Conservation (phyloP, 2,329 filamentous ascomycete species). For the Nakataea oryzae region DNA sequence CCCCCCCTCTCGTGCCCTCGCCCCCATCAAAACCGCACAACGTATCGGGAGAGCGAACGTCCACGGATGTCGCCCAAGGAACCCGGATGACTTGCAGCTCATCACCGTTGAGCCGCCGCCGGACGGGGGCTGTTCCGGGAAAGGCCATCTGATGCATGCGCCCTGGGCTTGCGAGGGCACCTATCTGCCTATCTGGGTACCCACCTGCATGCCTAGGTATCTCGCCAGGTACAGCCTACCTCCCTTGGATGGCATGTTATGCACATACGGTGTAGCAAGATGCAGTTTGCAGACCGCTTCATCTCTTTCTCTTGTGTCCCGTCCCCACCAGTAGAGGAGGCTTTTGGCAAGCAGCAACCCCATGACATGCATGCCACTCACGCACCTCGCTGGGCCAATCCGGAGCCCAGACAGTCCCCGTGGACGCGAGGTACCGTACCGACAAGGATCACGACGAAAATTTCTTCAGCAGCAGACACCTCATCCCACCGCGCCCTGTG, state of each 20-base stretch:
- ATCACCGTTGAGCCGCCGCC: neutral
- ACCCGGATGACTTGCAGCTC: neutral
- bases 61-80: neutral
- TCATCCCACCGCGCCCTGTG: neutral
- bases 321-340: neutral
- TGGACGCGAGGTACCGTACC: neutral
- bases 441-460: neutral
- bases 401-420: neutral
- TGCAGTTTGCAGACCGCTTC: neutral
- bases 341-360: neutral
- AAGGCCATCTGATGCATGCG: neutral
- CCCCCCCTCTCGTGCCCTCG: too few species aligned
- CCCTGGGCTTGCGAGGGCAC: neutral
- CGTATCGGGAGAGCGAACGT: too few species aligned
- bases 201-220: too few species aligned
- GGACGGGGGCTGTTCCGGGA: neutral
- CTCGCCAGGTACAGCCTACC: neutral
- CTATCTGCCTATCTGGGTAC: too few species aligned
- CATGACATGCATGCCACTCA: neutral
- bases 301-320: neutral
- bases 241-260: neutral
- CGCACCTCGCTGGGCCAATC: neutral
- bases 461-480: neutral
- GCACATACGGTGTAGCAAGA: neutral
- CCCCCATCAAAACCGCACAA: too few species aligned